Evolutionary conservation across 2,329 filamentous ascomycete species (phyloP).

Genomic region (Aspergillus novoparasiticus): DNA sequence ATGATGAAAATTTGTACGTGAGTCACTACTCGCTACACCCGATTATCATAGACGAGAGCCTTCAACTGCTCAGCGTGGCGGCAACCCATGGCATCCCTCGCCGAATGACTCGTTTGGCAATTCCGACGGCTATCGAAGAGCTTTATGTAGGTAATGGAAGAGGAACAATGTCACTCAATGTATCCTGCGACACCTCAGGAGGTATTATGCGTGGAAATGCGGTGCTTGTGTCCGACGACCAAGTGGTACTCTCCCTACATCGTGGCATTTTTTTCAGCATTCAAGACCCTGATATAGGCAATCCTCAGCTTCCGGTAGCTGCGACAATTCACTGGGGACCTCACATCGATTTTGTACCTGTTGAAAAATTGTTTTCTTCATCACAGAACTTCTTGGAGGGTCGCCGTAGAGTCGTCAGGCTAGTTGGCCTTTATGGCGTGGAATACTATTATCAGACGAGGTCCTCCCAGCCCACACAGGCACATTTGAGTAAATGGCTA

Average conservation of each 20-base stretch:
- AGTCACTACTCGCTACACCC: conserved; percentile 26
- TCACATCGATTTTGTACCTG: conserved; percentile 13
- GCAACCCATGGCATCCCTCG: conserved; percentile 21
- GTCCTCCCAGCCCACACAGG: neutral
- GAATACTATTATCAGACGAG: conserved; percentile 9
- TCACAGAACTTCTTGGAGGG: neutral
- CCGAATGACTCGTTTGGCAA: conserved; percentile 17
- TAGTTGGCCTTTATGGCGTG: neutral
- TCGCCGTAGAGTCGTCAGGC: neutral
- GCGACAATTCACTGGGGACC: conserved; percentile 7
- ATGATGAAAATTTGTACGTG: neutral
- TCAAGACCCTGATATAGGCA: conserved; percentile 10
- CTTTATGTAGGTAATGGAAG: conserved; percentile 17
- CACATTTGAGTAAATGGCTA: conserved; percentile 14
- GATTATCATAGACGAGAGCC: conserved; percentile 21
- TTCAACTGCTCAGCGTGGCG: conserved; percentile 26
- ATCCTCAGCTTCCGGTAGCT: neutral
- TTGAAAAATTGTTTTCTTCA: neutral
- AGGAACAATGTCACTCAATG: conserved; percentile 7
- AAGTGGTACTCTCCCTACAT: conserved; percentile 3
- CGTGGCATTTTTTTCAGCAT: conserved; percentile 11
- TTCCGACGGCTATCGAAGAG: conserved; percentile 25
- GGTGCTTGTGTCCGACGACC: neutral
- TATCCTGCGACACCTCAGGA: conserved; percentile 10
- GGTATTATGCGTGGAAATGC: conserved; percentile 12